These are phyloP conservation scores for Talaromyces sp. DNA, from an alignment of 2,329 filamentous ascomycete species.

Conservation along the genomic window DNA sequence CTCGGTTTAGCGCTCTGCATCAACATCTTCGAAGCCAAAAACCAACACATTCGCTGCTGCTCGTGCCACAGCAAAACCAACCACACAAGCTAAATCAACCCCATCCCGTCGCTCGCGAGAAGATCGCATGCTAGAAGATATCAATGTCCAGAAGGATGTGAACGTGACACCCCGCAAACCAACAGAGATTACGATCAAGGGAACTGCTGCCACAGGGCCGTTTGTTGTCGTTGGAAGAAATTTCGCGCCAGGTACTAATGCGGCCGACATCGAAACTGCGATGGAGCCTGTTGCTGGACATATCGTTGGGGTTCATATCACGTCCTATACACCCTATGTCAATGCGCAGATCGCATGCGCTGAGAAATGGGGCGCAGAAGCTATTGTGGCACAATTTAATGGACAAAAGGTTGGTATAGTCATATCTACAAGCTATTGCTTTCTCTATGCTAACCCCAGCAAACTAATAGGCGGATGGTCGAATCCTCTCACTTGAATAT, in stretches of 20 bases:
- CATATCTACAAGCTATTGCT: not conserved
- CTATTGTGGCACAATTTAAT: slow-evolving; percentile 57
- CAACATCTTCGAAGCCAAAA: slow-evolving; percentile 35
- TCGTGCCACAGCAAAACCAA: slow-evolving; percentile 20
- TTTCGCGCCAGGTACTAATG: slow-evolving; percentile 62
- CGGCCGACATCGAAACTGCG: slow-evolving; percentile 60
- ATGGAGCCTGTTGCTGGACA: slow-evolving; percentile 50
- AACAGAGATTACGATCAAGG: slow-evolving; percentile 50
- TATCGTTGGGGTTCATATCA: slow-evolving; percentile 51
- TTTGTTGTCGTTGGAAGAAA: slow-evolving; percentile 57
- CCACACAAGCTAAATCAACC: slow-evolving; percentile 7
- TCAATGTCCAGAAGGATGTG: slow-evolving; percentile 25
- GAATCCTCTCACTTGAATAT: slow-evolving; percentile 53
- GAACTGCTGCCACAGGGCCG: slow-evolving; percentile 45
- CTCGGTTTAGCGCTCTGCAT: slow-evolving; percentile 37
- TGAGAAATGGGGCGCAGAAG: slow-evolving; percentile 53
- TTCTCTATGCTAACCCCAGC: not conserved
- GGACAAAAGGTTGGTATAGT: slow-evolving; percentile 51
- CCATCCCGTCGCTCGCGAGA: slow-evolving; percentile 32
- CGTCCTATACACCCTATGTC: slow-evolving; percentile 51
- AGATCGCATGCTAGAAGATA: slow-evolving; percentile 28
- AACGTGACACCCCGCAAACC: slow-evolving; percentile 25
- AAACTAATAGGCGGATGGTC: slow-evolving; percentile 51
- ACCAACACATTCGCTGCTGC: slow-evolving; percentile 32
- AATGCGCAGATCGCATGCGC: slow-evolving; percentile 57